phyloP scores from a whole-genome alignment of 2,329 filamentous ascomycete species.

The Fusarium sp. region DNA sequence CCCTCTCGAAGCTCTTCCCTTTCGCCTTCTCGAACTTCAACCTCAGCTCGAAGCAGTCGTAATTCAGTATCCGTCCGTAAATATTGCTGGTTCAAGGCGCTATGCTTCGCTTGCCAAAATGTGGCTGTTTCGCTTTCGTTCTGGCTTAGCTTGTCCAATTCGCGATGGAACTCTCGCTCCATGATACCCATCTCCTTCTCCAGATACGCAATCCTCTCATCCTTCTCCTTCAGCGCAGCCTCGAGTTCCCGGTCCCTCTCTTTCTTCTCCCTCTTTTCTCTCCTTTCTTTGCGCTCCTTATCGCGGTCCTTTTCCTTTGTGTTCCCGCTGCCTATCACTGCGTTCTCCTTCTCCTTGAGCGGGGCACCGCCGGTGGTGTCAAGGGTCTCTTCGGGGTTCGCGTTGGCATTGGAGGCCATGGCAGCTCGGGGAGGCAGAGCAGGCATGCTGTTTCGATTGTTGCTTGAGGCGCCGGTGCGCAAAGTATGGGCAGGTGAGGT shows the following conservation, averaged over 20 bases:
- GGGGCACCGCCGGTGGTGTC: constrained; percentile 41
- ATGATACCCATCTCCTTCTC: constrained; percentile 62
- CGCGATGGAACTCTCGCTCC: constrained; percentile 62
- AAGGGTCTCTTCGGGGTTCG: constrained; percentile 40
- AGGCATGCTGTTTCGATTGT: constrained; percentile 45
- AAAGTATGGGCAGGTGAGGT: constrained; percentile 35
- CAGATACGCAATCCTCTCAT: constrained; percentile 62
- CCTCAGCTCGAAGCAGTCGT: constrained; percentile 59
- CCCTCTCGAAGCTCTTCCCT: constrained; percentile 60
- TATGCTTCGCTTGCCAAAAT: constrained; percentile 68
- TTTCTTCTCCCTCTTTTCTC: constrained; percentile 37
- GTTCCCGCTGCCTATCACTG: constrained; percentile 47
- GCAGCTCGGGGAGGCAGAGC: constrained; percentile 46
- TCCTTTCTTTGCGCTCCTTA: constrained; percentile 40
- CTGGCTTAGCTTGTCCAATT: constrained; percentile 62
- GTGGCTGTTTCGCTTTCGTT: constrained; percentile 64
- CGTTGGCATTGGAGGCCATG: constrained; percentile 35
- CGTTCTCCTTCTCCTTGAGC: constrained; percentile 41
- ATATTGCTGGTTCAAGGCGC: constrained; percentile 61
- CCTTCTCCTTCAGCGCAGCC: constrained; percentile 55
- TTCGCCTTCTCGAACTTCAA: constrained; percentile 58
- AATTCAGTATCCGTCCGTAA: constrained; percentile 63
- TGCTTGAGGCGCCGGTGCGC: constrained; percentile 42
- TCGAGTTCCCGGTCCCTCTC: constrained; percentile 42
- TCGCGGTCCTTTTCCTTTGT: constrained; percentile 45